Percentiles rank a stretch among this genome's conserved stretches.
These are phyloP conservation scores for Raffaelea albimanens DNA, from an alignment of 2,329 filamentous ascomycete genomes.

Conservation along the genomic window DNA sequence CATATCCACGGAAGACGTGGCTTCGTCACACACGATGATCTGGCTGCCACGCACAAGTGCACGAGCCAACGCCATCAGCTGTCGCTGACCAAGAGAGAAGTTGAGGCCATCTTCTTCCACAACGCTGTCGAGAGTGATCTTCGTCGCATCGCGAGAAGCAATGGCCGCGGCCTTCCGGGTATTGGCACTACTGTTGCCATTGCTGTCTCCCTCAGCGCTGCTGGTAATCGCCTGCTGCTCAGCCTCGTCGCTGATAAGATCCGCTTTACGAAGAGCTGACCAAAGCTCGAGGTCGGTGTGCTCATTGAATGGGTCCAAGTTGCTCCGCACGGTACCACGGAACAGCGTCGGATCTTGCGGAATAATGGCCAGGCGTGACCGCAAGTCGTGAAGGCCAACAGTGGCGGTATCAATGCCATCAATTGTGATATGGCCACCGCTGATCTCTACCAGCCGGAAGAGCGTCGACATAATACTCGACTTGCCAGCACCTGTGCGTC, in stretches of 20 bases:
- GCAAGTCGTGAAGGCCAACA: conserved; percentile 65
- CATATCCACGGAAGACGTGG: conserved; percentile 87
- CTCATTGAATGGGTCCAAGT: conserved; percentile 73
- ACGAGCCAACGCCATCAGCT: conserved; percentile 88
- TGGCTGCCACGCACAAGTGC: conserved; percentile 79
- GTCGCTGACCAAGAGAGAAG: conserved; percentile 88
- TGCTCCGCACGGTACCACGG: conserved; percentile 68
- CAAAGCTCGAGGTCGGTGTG: conserved; percentile 70
- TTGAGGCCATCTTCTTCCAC: conserved; percentile 95
- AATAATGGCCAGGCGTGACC: conserved; percentile 71
- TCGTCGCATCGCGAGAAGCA: conserved; percentile 26
- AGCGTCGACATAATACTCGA: conserved; percentile 75
- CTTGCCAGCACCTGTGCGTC: conserved; percentile 75
- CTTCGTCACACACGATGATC: conserved; percentile 96
- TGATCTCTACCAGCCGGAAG: conserved; percentile 65
- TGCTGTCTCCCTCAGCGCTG: background rate
- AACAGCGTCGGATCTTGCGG: conserved; percentile 80
- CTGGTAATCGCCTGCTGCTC: conserved; percentile 14
- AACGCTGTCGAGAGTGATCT: conserved; percentile 71
- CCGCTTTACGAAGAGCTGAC: conserved; percentile 67
- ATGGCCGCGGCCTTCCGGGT: background rate
- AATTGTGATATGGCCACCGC: conserved; percentile 51
- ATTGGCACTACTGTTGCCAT: background rate
- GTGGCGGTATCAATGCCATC: conserved; percentile 62
- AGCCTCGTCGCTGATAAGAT: conserved; percentile 46